A percentile compares a stretch with the other conserved stretches of the same genome.
These are phyloP conservation scores for Neonectria hederae DNA, from an alignment of 2,329 filamentous ascomycete genomes.

Conservation along the genomic window DNA sequence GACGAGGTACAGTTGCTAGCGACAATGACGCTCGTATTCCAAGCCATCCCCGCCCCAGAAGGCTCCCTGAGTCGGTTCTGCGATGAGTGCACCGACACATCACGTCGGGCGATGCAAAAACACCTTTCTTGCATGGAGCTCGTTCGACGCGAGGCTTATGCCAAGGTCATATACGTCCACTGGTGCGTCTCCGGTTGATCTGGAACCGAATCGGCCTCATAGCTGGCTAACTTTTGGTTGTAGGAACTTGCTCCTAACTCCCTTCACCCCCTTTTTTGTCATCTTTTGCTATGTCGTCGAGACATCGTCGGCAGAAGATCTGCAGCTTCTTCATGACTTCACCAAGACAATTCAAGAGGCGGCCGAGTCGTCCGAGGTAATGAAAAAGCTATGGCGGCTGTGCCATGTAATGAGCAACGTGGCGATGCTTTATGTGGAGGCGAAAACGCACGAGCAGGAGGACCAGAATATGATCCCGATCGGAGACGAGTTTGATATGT, in stretches of 20 bases:
- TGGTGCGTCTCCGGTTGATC: constrained; percentile 51
- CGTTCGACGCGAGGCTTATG: constrained; percentile 51
- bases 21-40: constrained; percentile 61
- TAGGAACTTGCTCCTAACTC: constrained; percentile 65
- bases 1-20: constrained; percentile 60
- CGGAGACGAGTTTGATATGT: constrained; percentile 70
- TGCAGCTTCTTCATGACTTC: constrained; percentile 65
- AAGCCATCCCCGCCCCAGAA: constrained; percentile 59
- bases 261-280: constrained; percentile 68
- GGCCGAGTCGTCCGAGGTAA: constrained; percentile 63
- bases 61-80: constrained; percentile 56
- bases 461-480: constrained; percentile 59
- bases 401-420: constrained; percentile 70
- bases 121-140: constrained; percentile 58
- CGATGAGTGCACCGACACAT: constrained; percentile 59
- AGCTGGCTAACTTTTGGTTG: constrained; percentile 15
- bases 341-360: constrained; percentile 63
- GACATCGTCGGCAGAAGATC: constrained; percentile 61
- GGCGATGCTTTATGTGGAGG: constrained; percentile 69
- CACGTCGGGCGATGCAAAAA: constrained; percentile 57
- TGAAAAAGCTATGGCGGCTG: constrained; percentile 69
- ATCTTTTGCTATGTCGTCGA: constrained; percentile 68
- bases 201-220: background rate
- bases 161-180: constrained; percentile 60
- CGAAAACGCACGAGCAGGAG: constrained; percentile 61